phyloP scores from a whole-genome alignment of 2,329 filamentous ascomycete species.

The Pyricularia sp. region DNA sequence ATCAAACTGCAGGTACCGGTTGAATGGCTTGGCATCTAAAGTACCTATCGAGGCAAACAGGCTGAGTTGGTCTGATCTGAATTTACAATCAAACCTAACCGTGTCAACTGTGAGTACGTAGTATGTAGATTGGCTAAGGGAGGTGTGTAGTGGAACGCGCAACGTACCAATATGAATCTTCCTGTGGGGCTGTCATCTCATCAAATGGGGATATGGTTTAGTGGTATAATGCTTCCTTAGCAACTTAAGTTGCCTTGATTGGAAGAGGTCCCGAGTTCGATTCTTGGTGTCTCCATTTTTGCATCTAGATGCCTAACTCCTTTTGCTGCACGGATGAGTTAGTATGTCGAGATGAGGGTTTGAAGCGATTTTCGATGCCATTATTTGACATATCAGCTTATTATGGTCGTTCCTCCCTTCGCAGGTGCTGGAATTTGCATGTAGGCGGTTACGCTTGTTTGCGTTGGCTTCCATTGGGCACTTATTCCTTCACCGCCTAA shows the following conservation, averaged over 20 bases:
- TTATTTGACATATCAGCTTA: not conserved
- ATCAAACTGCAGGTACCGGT: too few species aligned
- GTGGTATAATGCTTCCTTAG: not conserved
- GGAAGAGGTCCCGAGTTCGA: not conserved
- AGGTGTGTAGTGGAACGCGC: too few species aligned
- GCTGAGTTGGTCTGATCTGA: too few species aligned
- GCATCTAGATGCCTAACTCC: too few species aligned
- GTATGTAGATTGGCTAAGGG: too few species aligned
- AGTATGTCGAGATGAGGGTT: not conserved
- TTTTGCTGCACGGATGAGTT: too few species aligned
- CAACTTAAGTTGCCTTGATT: not conserved
- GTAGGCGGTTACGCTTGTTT: not conserved
- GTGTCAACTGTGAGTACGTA: too few species aligned
- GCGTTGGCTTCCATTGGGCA: not conserved
- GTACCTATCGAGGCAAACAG: too few species aligned
- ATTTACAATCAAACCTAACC: too few species aligned
- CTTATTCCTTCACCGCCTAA: not conserved
- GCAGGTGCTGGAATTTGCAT: not conserved
- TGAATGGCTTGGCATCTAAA: too few species aligned
- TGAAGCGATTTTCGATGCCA: not conserved
- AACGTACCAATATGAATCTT: too few species aligned
- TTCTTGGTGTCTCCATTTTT: not conserved
- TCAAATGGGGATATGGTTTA: not conserved
- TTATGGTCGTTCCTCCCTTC: not conserved
- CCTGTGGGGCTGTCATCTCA: not conserved